Conservation (phyloP, 805 yeast genomes). For the Pichia nakasei region DNA sequence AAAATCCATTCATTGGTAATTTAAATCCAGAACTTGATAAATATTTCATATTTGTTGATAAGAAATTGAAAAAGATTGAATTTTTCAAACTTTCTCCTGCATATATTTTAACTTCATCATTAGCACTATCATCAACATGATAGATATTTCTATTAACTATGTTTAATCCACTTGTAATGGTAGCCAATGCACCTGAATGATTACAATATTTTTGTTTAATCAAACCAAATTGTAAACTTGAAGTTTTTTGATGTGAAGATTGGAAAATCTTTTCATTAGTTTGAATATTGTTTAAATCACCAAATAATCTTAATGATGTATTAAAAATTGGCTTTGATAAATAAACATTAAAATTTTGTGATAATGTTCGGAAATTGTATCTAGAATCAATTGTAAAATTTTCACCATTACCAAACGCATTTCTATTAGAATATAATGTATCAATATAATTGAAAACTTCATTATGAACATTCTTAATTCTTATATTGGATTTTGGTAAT, state of each 20-base stretch:
- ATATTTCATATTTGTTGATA: constrained; percentile 35
- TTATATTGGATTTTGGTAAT: neutral
- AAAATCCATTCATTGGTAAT: constrained; percentile 40
- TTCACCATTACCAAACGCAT: constrained; percentile 66
- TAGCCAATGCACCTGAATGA: constrained; percentile 8
- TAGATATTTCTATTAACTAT: constrained; percentile 48
- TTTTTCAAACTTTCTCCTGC: constrained; percentile 60
- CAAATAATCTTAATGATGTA: constrained; percentile 38
- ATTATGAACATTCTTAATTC: constrained; percentile 6
- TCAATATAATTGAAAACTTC: constrained; percentile 16
- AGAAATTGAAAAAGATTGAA: constrained; percentile 36
- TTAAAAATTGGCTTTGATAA: constrained; percentile 37
- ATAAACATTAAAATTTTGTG: constrained; percentile 39
- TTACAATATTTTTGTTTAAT: constrained; percentile 20
- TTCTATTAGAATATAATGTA: constrained; percentile 33
- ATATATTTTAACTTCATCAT: constrained; percentile 45
- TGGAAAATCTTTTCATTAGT: constrained; percentile 43
- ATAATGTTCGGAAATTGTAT: constrained; percentile 40
- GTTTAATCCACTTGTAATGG: constrained; percentile 44
- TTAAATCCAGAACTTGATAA: constrained; percentile 25
- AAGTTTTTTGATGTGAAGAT: constrained; percentile 43
- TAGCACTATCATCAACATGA: constrained; percentile 42
- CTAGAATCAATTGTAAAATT: constrained; percentile 40
- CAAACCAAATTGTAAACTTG: constrained; percentile 45
- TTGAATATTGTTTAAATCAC: constrained; percentile 39